Percentiles rank a stretch among this genome's conserved stretches.
Evolutionary conservation across 2,329 filamentous ascomycete species (phyloP).

Genomic region (Arthrobotrys musiformis): DNA sequence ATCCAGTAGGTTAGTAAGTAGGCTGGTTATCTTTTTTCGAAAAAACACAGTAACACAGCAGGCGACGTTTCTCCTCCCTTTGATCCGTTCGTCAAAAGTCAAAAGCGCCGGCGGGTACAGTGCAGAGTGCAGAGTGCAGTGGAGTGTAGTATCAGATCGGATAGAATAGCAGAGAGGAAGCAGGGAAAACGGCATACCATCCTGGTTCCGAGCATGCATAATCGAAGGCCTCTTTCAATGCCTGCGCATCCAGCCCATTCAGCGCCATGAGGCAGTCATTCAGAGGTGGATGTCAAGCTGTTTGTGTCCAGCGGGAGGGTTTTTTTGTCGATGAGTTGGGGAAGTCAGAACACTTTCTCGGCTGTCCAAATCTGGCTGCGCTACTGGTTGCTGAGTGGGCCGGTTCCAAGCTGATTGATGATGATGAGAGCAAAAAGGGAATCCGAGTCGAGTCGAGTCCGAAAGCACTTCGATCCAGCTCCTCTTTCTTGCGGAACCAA

Average conservation of each 20-base stretch:
- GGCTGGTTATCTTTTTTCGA: neutral
- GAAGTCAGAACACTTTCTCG: slow-evolving; percentile 46
- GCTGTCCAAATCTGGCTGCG: slow-evolving; percentile 43
- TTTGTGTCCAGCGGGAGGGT: slow-evolving; percentile 46
- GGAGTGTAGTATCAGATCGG: neutral
- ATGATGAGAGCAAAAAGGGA: slow-evolving; percentile 8
- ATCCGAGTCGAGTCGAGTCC: slow-evolving; percentile 6
- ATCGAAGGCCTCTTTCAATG: slow-evolving; percentile 86
- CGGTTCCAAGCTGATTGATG: slow-evolving; percentile 18
- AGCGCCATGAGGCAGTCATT: slow-evolving; percentile 76
- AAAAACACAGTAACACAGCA: neutral
- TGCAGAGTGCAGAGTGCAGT: too few species aligned
- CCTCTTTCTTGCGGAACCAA: slow-evolving; percentile 17
- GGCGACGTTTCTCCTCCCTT: slow-evolving; percentile 16
- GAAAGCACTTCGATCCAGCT: slow-evolving; percentile 8
- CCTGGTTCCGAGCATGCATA: slow-evolving; percentile 81
- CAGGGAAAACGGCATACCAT: slow-evolving; percentile 65
- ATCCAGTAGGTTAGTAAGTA: slow-evolving; percentile 21
- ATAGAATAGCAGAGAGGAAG: slow-evolving; percentile 1
- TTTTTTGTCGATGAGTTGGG: slow-evolving; percentile 44
- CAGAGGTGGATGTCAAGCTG: slow-evolving; percentile 44
- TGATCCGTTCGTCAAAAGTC: neutral
- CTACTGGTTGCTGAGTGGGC: slow-evolving; percentile 39
- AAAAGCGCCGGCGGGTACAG: slow-evolving; percentile 4
- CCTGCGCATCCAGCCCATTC: slow-evolving; percentile 87